These are phyloP conservation scores for Pseudogymnoascus sp. DNA, from an alignment of 2,329 filamentous ascomycete genomes.

Conservation along the genomic window DNA sequence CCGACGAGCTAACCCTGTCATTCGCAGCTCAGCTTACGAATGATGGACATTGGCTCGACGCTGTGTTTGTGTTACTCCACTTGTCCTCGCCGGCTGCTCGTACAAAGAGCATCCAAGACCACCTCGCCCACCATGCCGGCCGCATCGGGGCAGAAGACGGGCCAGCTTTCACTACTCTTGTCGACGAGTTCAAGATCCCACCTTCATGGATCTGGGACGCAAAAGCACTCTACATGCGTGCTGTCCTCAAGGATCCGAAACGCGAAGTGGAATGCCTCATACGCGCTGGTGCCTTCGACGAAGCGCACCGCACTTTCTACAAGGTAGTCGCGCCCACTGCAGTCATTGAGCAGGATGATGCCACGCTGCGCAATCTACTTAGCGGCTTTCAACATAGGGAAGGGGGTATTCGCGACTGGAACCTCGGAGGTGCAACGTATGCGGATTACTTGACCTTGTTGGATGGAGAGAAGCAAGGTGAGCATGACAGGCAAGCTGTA, in stretches of 20 bases:
- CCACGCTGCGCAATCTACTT: slow-evolving; percentile 58
- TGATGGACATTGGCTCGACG: slow-evolving; percentile 58
- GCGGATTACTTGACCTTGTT: slow-evolving; percentile 48
- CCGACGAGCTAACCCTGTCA: slow-evolving; percentile 56
- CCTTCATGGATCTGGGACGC: slow-evolving; percentile 76
- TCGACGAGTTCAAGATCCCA: slow-evolving; percentile 61
- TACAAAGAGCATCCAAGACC: slow-evolving; percentile 59
- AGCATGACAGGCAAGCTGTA: slow-evolving; percentile 39
- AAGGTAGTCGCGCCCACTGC: slow-evolving; percentile 71
- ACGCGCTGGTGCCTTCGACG: slow-evolving; percentile 62
- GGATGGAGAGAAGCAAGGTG: slow-evolving; percentile 33
- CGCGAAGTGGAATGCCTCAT: slow-evolving; percentile 73
- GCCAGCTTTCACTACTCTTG: slow-evolving; percentile 49
- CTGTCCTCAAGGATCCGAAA: slow-evolving; percentile 57
- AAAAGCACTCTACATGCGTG: slow-evolving; percentile 72
- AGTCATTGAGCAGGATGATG: slow-evolving; percentile 75
- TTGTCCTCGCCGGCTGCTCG: slow-evolving; percentile 56
- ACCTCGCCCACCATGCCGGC: slow-evolving; percentile 63
- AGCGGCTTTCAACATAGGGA: slow-evolving; percentile 59
- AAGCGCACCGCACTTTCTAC: slow-evolving; percentile 78
- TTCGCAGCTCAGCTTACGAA: slow-evolving; percentile 57
- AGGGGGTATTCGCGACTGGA: slow-evolving; percentile 61
- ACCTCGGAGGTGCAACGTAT: slow-evolving; percentile 72
- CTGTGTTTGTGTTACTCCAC: slow-evolving; percentile 69
- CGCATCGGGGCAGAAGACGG: slow-evolving; percentile 52